These are phyloP conservation scores for Diplodia mutila DNA, from an alignment of 2,329 filamentous ascomycete genomes.

Conservation along the genomic window DNA sequence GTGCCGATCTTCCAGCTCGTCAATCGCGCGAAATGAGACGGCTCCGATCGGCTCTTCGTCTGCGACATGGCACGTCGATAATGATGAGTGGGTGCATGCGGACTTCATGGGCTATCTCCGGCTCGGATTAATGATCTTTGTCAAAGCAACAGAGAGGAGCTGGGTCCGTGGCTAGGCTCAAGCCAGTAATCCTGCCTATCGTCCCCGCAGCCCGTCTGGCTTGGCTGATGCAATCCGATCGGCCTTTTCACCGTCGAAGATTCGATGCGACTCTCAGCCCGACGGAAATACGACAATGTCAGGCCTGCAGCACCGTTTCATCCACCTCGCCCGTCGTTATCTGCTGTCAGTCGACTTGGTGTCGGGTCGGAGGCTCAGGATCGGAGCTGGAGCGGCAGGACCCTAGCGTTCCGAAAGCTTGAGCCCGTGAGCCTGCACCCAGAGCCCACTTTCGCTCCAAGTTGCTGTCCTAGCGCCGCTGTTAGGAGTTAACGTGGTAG, in stretches of 20 bases:
- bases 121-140: neutral
- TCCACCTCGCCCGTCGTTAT: too few relatives aligned
- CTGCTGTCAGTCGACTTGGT: neutral
- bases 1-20: too few relatives aligned
- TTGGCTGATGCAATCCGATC: conserved; percentile 1
- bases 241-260: neutral
- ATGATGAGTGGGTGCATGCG: neutral
- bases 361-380: neutral
- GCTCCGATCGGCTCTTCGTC: too few relatives aligned
- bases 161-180: neutral
- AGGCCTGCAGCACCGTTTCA: neutral
- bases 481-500: conserved; percentile 22
- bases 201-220: neutral
- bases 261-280: neutral
- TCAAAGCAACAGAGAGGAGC: neutral
- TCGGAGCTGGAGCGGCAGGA: neutral
- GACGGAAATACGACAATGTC: neutral
- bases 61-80: too few relatives aligned
- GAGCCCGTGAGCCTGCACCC: conserved; percentile 17
- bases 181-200: neutral
- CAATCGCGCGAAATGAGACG: too few relatives aligned
- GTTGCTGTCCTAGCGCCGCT: conserved; percentile 8
- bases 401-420: conserved; percentile 12
- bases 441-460: neutral
- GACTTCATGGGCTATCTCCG: neutral